Base-by-base conservation (phyloP, 805 yeast species). In the Yarrowia porcina region DNA sequence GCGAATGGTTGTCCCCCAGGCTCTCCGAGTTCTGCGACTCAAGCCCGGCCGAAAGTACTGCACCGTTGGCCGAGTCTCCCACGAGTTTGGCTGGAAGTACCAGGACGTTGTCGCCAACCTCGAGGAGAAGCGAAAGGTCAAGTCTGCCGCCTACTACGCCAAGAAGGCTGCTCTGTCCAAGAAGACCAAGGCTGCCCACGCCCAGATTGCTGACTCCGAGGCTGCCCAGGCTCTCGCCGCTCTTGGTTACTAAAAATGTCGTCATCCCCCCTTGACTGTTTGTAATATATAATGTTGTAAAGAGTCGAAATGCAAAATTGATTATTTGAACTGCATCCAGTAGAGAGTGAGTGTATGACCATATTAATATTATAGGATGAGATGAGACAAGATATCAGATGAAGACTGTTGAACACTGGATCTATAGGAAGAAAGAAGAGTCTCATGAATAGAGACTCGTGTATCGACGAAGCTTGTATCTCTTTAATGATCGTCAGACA, bases 31-130 rank as follows among this genome's bases (percentile, higher is more conserved):
- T 73, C 85, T 94, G 80, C 91, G 99, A 87, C 89, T 94, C 82
- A 92, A 91, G 84, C 98, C 91, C 80, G 99, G 99, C 81, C 91
- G 99, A 89, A 94, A 94, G 84, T 94, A 88, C 96, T 90, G 97
- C 82, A 90, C 97, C 71, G 90, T 94, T 75, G 96, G 96, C 80
- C 91, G 94, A 80, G 86, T 94, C 80, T 88, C 97, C 72, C 81
- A 94, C 75, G 87, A 97, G 76, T 97, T 94, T 74, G 99, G 99
- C 80, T 94, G 99, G 99, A 94, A 92, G 83, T 94, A 94, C 96
- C 96, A 92, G 83, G 91, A 94, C 70, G 87, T 94, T 78, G 99
- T 94, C 75, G 90, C 90, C 77, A 86, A 92, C 79, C 89, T 94
- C 79, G 99, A 94, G 86, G 97, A 91, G 82, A 93, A 96, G 92